Evolutionary conservation across 2,329 filamentous ascomycete genomes (phyloP).

Genomic region (Fusarium aywerte): DNA sequence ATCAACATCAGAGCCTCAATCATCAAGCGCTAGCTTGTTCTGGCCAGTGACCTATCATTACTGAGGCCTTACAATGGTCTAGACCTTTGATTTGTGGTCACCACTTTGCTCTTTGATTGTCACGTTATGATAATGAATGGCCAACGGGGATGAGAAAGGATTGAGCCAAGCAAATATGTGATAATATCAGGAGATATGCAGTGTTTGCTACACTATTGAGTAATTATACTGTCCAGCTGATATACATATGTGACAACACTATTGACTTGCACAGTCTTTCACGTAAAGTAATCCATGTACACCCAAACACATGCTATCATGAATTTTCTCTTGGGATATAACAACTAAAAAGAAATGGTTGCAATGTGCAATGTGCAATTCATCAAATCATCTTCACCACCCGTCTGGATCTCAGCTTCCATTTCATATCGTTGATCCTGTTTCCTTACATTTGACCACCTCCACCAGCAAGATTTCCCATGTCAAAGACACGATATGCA

Average conservation of each 20-base stretch:
- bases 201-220: neutral
- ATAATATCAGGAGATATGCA: conserved; percentile 4
- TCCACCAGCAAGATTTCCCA: conserved; percentile 16
- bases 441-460: conserved; percentile 23
- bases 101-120: conserved; percentile 3
- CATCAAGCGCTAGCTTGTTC: conserved; percentile 24
- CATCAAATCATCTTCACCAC: conserved; percentile 28
- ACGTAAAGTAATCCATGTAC: neutral
- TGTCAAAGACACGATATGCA: conserved; percentile 23
- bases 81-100: conserved; percentile 4
- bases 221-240: neutral
- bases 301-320: conserved; percentile 19
- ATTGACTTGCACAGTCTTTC: neutral
- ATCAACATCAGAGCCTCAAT: conserved; percentile 37
- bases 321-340: conserved; percentile 34
- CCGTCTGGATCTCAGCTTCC: conserved; percentile 8
- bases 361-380: conserved; percentile 35
- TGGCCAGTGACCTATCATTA: conserved; percentile 3
- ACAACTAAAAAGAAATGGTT: conserved; percentile 37
- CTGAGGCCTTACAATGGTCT: conserved; percentile 6
- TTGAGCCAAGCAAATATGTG: neutral
- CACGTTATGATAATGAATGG: conserved; percentile 15
- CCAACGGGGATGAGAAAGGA: neutral
- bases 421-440: conserved; percentile 13
- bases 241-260: neutral